Evolutionary conservation across 1,284 basidiomycete genomes (phyloP).

Genomic region (Vanrija pseudolonga): DNA sequence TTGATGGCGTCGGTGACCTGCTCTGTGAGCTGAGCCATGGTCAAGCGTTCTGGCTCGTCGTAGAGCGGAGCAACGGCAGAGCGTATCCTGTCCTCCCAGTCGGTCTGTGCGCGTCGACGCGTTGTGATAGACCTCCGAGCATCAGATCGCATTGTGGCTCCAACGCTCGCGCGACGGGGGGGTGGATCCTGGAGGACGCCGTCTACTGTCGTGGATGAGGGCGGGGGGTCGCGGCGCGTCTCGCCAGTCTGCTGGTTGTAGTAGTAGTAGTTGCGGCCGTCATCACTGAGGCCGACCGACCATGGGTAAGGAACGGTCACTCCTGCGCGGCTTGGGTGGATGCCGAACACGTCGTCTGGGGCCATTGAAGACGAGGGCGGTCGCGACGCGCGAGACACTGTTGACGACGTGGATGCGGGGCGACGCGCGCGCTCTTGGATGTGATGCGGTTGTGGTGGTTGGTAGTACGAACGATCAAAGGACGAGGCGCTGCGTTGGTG

Average conservation of each 20-base stretch:
- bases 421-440: not conserved
- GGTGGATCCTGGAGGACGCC: not conserved
- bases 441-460: not conserved
- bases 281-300: conserved; percentile 72
- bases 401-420: not conserved
- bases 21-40: conserved; percentile 29
- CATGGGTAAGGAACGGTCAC: conserved; percentile 68
- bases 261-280: conserved; percentile 78
- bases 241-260: conserved; percentile 67
- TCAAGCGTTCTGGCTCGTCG: conserved; percentile 7
- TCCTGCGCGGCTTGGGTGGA: conserved; percentile 47
- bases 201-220: not conserved
- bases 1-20: conserved; percentile 33
- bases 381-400: not conserved
- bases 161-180: not conserved
- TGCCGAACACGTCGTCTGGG: conserved; percentile 28
- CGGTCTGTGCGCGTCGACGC: not conserved
- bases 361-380: not conserved
- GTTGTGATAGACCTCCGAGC: not conserved
- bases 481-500: not conserved
- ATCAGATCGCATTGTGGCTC: not conserved
- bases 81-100: conserved; percentile 19
- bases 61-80: conserved; percentile 16
- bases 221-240: conserved; percentile 53
- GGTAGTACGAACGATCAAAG: not conserved